phyloP scores from a whole-genome alignment of 345 rosid species.

The Luvunga scandens region DNA sequence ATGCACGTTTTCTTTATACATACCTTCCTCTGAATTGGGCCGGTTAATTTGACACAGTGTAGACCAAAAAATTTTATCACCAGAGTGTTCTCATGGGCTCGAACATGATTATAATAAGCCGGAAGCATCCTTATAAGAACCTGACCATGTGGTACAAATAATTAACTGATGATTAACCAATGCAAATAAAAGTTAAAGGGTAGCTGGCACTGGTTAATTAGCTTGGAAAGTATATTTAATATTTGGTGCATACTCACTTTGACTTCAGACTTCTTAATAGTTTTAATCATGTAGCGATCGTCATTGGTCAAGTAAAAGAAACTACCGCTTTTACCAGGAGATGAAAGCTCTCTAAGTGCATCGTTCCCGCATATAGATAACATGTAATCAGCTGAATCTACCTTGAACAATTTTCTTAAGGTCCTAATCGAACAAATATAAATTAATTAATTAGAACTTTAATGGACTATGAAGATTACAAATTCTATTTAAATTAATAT shows the following conservation, averaged over 20 bases:
- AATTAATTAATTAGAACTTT: no score
- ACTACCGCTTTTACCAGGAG: conserved; percentile 99
- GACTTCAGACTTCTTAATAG: conserved; percentile 84
- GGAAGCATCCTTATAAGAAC: conserved; percentile 93
- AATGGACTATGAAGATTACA: no score
- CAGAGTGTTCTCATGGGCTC: conserved; percentile 76
- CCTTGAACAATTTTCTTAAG: conserved; percentile 87
- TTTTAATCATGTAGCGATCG: conserved; percentile 94
- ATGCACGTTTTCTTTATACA: no score
- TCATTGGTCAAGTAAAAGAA: conserved; percentile 88
- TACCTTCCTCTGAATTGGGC: conserved; percentile 86
- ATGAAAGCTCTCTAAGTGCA: conserved; percentile 91
- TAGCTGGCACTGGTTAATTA: no score
- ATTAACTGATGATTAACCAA: no score
- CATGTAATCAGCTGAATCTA: conserved; percentile 97
- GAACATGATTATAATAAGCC: conserved; percentile 81
- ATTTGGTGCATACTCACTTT: conserved; percentile 44
- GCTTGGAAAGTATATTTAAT: not conserved
- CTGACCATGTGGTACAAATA: conserved; percentile 25
- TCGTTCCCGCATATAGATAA: conserved; percentile 86
- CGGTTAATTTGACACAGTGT: conserved; percentile 81
- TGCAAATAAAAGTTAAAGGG: not conserved
- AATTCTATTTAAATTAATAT: no score
- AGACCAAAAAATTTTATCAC: conserved; percentile 81
- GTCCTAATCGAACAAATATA: conserved; percentile 33